A percentile compares a stretch with the other conserved stretches of the same genome.
These are phyloP conservation scores for Saxispiralis lemnorum DNA, from an alignment of 495 filamentous ascomycete genomes.

Conservation along the genomic window DNA sequence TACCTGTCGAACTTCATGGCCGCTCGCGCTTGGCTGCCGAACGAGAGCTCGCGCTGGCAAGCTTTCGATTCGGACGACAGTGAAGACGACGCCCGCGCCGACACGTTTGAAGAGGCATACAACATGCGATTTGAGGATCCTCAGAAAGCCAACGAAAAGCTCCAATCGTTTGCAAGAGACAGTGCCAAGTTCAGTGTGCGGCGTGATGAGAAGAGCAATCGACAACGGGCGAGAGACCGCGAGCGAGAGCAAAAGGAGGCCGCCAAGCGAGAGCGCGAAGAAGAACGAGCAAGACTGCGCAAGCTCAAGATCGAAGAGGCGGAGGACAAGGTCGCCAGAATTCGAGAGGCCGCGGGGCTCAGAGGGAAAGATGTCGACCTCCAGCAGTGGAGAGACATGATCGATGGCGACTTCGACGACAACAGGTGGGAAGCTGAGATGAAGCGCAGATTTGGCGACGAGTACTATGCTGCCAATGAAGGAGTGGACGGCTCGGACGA, in stretches of 20 bases:
- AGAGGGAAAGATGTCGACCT: constrained; percentile 46
- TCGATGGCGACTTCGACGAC: constrained; percentile 75
- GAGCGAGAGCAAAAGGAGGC: constrained; percentile 60
- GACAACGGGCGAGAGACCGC: constrained; percentile 59
- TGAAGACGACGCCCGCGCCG: constrained; percentile 63
- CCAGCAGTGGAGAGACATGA: constrained; percentile 59
- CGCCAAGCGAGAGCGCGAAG: constrained; percentile 55
- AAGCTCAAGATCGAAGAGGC: constrained; percentile 79
- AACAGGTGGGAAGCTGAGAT: constrained; percentile 79
- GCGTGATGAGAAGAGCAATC: constrained; percentile 51
- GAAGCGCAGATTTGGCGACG: constrained; percentile 65
- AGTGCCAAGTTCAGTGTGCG: constrained; percentile 64
- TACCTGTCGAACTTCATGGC: constrained; percentile 82
- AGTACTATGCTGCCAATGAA: constrained; percentile 50
- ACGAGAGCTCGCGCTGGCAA: constrained; percentile 38
- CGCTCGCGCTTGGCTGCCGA: constrained; percentile 70
- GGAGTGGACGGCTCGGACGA: constrained; percentile 28
- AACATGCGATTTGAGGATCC: constrained; percentile 94
- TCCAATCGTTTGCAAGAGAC: constrained; percentile 77
- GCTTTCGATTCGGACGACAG: constrained; percentile 87
- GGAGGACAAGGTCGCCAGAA: constrained; percentile 60
- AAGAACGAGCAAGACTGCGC: constrained; percentile 65
- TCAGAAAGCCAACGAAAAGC: constrained; percentile 57
- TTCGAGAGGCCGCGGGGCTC: constrained; percentile 74
- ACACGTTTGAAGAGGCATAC: constrained; percentile 81